Base-by-base conservation (phyloP, 2,329 filamentous ascomycete species). In the Pseudogymnoascus sp. region DNA sequence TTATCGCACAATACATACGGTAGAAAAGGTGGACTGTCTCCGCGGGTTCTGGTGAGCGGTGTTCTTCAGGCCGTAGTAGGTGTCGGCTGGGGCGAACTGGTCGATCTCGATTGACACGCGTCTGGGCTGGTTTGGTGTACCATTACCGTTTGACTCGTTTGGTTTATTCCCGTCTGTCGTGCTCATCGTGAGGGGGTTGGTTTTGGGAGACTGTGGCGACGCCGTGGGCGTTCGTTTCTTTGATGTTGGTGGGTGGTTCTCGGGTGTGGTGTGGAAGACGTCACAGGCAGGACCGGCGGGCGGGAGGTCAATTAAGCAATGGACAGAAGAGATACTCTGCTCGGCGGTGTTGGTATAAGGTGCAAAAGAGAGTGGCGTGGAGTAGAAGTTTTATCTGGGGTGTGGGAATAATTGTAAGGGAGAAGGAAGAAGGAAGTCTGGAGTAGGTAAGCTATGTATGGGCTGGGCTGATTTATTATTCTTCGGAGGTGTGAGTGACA, bases 21-120 rank as follows among this genome's bases (percentile, higher is more conserved):
- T 69, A 35, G 71, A 73, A 63, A 70, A 74, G 38, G 72, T 73
- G 5, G 70, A 66, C 11, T 69, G 68, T 40, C 72, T 66, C 37
- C 66, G 68, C 21, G 70, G 68, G 38, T 69, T 71, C 60, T 67
- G 66, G 13, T 71, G 38, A 69, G 65, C 19, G 66, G 64, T 7
- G 68, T 62, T 26, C 70, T 65, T 29, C 38, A 64, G 61, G 37
- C 70, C 70, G 64, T 74, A 74, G 61, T 74, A 74, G 6, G 72
- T 65, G 44, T 71, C 66, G 9, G 72, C 68, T 4, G 72, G 67
- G 31, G 68, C 67, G 62, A 67, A 72, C 2, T 71, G 69, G 60
- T 73, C 70, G 21, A 72, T 67, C 23, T 73, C 72, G 40, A 66
- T 69, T 17, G 67, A 70, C 6, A 56, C 62, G 23, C 67, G 66